Base-by-base conservation (phyloP, 2,329 filamentous ascomycete species). In the Botrytis fragariae region DNA sequence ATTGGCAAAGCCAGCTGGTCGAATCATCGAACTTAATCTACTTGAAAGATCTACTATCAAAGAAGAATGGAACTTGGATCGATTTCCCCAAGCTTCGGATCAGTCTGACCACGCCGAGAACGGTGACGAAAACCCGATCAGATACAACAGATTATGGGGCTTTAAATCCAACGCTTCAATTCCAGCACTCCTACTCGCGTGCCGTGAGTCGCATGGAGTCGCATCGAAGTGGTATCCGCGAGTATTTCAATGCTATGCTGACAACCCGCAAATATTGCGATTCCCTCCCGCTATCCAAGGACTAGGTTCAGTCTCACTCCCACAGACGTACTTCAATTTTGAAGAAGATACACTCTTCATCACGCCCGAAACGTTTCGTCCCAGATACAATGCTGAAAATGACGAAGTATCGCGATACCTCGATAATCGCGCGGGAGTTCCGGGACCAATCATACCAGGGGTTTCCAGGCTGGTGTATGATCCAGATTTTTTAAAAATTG, bases 271-370 rank as follows among this genome's bases (percentile, higher is more conserved):
- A n/a, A 57, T 29, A 14, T 72, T 74, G n/a, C 14, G 4, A 42
- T 37, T 45, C 9, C n/a, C 51, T n/a, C 4, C 16, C 6, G 6
- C 18, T 3, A 35, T 42, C 18, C 10, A 10, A 42, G 44, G n/a
- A 25, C n/a, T 25, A 25, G 37, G 57, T 39, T 32, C 42, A 5
- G 22, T 35, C 29, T 63, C 73, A 22, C 39, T 72, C 32, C 62
- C 73, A 42, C 42, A 72, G 14, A 74, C 73, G 22, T 72, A 69
- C 29, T 72, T 72, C 22, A 59, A 72, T 42, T 59, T 63, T 22
- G 16, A 69, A 22, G 14, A 39, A 32, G 70, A 74, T 64, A 63
- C 22, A 25, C 44, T 74, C 4, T 72, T 72, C 20, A 59, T 69
- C 35, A 59, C 65, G 12, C 65, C 22, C 18, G 14, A 57, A 16